Conservation (phyloP, 192 early-diverging fungal species). For the Borealophlyctis nickersoniae region DNA sequence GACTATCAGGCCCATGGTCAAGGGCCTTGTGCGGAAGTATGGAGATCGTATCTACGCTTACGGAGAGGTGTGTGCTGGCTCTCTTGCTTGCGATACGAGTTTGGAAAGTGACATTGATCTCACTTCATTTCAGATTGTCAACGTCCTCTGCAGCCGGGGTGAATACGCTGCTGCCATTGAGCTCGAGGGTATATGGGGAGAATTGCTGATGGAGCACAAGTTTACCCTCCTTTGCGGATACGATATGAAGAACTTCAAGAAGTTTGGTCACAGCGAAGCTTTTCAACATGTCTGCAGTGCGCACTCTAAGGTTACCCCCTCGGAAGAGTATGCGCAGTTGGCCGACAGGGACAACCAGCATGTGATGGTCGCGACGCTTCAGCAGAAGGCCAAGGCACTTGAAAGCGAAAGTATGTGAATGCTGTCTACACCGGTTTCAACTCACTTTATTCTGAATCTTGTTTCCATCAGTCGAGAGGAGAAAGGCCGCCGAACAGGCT, state of each 20-base stretch:
- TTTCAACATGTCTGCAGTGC: slow-evolving; percentile 5
- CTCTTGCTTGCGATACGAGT: no score
- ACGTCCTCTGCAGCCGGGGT: not conserved
- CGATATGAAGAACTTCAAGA: slow-evolving; percentile 6
- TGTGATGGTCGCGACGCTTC: not conserved
- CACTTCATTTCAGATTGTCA: no score
- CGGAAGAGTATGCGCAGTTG: no score
- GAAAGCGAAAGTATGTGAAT: no score
- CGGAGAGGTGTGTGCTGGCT: no score
- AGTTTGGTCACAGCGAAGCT: not conserved
- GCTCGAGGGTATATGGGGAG: slow-evolving; percentile 13
- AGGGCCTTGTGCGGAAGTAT: not conserved
- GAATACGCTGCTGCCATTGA: slow-evolving; percentile 1
- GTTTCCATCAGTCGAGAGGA: not conserved
- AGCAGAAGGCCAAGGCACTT: slow-evolving; percentile 8
- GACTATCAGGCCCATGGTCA: not conserved
- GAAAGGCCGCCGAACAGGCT: slow-evolving; percentile 12
- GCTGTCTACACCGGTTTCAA: no score
- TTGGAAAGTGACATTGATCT: no score
- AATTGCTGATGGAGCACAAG: not conserved
- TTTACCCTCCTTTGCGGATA: slow-evolving; percentile 18
- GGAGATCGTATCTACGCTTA: slow-evolving; percentile 9
- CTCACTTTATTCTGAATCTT: no score
- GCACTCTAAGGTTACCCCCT: slow-evolving; percentile 11
- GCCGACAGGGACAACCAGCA: no score